These are phyloP conservation scores for Plenodomus biglobosus DNA, from an alignment of 2,329 filamentous ascomycete species.

Conservation along the genomic window DNA sequence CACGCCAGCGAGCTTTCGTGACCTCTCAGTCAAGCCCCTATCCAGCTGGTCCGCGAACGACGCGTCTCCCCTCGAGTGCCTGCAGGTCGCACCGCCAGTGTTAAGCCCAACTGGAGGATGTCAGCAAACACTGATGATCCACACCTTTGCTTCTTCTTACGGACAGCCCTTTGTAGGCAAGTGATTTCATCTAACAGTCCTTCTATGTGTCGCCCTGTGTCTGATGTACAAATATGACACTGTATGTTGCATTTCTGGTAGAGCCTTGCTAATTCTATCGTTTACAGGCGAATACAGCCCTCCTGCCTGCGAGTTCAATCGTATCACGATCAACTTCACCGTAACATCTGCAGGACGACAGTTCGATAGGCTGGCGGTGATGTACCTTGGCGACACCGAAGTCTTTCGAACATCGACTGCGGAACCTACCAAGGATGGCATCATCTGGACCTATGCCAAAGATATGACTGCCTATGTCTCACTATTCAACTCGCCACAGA, in stretches of 20 bases:
- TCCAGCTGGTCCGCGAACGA: conserved; percentile 26
- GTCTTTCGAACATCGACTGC: conserved; percentile 84
- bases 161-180: conserved; percentile 71
- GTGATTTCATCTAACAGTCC: conserved; percentile 5
- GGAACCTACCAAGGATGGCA: conserved; percentile 70
- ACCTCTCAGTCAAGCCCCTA: conserved; percentile 16
- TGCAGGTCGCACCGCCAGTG: conserved; percentile 70
- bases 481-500: conserved; percentile 70
- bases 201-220: not conserved
- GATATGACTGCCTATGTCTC: conserved; percentile 73
- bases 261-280: conserved; percentile 4
- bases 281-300: conserved; percentile 64
- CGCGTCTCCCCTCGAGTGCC: conserved; percentile 58
- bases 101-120: conserved; percentile 53
- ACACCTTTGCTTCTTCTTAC: conserved; percentile 73
- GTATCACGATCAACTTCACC: conserved; percentile 74
- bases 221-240: not conserved
- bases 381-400: conserved; percentile 77
- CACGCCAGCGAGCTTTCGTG: conserved; percentile 17
- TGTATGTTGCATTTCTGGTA: not conserved
- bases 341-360: conserved; percentile 71
- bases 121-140: conserved; percentile 64
- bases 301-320: conserved; percentile 69
- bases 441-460: conserved; percentile 75
- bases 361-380: conserved; percentile 72